Evolutionary conservation across 495 filamentous ascomycete genomes (phyloP), one percentile per base, ranked within the genome.

Genomic region (Xylaria grammica): DNA sequence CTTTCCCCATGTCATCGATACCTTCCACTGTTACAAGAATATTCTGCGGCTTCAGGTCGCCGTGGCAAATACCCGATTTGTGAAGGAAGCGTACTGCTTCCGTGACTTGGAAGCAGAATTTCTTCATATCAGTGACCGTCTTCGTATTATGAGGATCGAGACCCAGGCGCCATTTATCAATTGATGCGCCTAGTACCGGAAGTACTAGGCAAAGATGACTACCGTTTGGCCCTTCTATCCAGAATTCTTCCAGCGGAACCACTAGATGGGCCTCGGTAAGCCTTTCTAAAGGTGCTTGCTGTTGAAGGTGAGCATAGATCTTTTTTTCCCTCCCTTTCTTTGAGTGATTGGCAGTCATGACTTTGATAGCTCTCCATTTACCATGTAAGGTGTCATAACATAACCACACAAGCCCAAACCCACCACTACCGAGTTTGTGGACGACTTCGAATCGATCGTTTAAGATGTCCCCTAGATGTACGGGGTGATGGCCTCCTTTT

Each of bases 351-450:
- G 71, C 73, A 2, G 60, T 32, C 30, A 71, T 63, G 15, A 75
- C 61, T 26, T 75, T 75, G 30, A 77, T 48, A 0, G 73, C 71
- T 8, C 69, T 62, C 70, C 68, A 74, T 42, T 69, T 69, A 2
- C 19, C 32, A 5, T 62, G 22, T 57, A 74, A 60, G 69, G 67
- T 4, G 63, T 89, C 82, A 3, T 68, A 77, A 32, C 82, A 84
- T 40, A 89, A 78, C 84, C 84, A 88, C 56, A 85, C 79, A 1
- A 79, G 86, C 4, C 77, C 81, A 63, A 78, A 84, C 6, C 78
- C 78, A 8, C 85, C 82, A 52, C 71, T 79, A 1, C 83, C 85
- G 20, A 87, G 77, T 54, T 87, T 88, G 67, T 85, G 81, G 5
- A 79, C 72, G 57, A 86, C 81, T 11, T 67, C 67, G 65, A 84